Base-by-base conservation (phyloP, 495 filamentous ascomycete genomes). In the Arthonia radiata region DNA sequence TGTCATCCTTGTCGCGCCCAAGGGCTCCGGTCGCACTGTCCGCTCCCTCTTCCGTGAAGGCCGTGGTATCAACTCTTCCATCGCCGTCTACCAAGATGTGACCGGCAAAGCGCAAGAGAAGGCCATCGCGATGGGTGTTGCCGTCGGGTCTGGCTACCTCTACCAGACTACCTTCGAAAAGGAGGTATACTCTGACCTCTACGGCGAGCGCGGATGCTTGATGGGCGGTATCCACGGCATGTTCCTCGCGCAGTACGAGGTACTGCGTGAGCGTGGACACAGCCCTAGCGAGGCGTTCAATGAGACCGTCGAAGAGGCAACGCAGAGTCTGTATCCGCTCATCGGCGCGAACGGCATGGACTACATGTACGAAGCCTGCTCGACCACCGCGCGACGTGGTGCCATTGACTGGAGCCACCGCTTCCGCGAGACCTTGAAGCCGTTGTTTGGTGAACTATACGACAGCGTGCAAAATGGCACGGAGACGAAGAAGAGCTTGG, bases 181-280 rank as follows among this genome's bases (percentile, higher is more conserved):
- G 68, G 89, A 94, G 63, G 86, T 94, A 49, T 91, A 83, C 73
- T 92, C 80, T 27, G 89, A 94, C 56, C 66, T 97, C 35, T 93
- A 94, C 61, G 89, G 86, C 54, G 86, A 97, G 72, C 82, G 86
- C 58, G 86, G 89, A 48, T 97, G 89, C 65, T 61, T 97, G 40
- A 97, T 94, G 89, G 89, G 86, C 42, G 86, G 89, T 55, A 97
- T 97, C 57, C 89, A 97, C 66, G 86, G 86, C 56, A 94, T 97
- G 86, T 97, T 97, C 74, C 78, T 97, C 39, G 86, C 86, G 33
- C 86, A 97, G 64, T 94, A 97, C 64, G 89, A 97, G 66, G 86
- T 94, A 42, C 82, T 97, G 51, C 86, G 86, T 47, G 86, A 97
- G 67, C 66, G 73, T 38, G 86, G 86, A 53, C 86, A 97, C 69